Percentiles rank a stretch among this genome's conserved stretches.
phyloP scores from a whole-genome alignment of 169 alveolate genomes.

The Plasmodium adleri region DNA sequence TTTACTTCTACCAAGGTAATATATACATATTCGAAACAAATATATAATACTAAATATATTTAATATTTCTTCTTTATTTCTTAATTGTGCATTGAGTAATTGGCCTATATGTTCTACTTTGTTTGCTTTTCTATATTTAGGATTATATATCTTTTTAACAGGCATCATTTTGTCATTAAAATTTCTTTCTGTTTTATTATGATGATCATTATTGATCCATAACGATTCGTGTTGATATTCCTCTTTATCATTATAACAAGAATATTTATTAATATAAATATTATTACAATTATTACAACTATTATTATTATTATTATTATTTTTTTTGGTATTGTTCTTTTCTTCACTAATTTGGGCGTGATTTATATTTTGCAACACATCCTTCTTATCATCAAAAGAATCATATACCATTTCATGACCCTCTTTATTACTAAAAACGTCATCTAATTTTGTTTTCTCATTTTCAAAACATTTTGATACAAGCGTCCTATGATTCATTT shows the following conservation, averaged over 20 bases:
- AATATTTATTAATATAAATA: background rate
- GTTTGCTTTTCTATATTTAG: background rate
- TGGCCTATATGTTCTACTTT: slow-evolving; percentile 25
- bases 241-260: background rate
- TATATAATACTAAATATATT: slow-evolving; percentile 80
- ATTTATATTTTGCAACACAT: background rate
- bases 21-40: slow-evolving; percentile 87
- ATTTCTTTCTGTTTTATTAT: slow-evolving; percentile 5
- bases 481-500: background rate
- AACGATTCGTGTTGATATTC: slow-evolving; percentile 16
- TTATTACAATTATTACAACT: background rate
- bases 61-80: slow-evolving; percentile 66
- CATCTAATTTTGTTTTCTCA: background rate
- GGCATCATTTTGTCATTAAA: slow-evolving; percentile 1
- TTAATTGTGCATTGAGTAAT: slow-evolving; percentile 8
- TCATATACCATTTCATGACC: background rate
- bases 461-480: background rate
- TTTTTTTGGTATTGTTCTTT: background rate
- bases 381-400: background rate
- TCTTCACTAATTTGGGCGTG: background rate
- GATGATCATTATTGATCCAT: slow-evolving; percentile 16
- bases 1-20: slow-evolving; percentile 84
- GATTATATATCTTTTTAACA: background rate
- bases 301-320: background rate
- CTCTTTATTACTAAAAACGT: background rate